Evolutionary conservation across 768 basidiomycete species (phyloP).

Genomic region (Gautieria morchelliformis): DNA sequence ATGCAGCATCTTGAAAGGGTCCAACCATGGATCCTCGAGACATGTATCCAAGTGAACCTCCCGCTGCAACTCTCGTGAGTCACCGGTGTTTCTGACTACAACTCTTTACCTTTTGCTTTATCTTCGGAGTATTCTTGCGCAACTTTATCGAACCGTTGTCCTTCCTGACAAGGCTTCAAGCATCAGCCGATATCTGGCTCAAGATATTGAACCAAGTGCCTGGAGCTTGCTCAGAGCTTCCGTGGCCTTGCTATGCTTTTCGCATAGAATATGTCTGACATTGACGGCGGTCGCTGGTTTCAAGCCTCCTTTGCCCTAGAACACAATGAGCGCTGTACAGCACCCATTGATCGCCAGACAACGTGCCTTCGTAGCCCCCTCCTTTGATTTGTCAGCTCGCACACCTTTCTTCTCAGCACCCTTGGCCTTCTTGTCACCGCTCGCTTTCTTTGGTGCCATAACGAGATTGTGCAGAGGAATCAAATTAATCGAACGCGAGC

Average conservation of each 20-base stretch:
- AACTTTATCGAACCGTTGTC: conserved; percentile 78
- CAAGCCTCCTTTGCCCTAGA: conserved; percentile 47
- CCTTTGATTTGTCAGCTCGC: conserved; percentile 11
- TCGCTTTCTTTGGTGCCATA: conserved; percentile 29
- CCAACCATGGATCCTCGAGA: conserved; percentile 72
- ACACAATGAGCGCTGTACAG: not conserved
- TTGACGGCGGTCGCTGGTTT: conserved; percentile 78
- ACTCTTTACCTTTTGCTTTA: conserved; percentile 65
- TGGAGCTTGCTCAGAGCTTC: conserved; percentile 4
- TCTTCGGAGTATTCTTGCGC: conserved; percentile 88
- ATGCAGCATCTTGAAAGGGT: conserved; percentile 83
- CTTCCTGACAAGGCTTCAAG: conserved; percentile 38
- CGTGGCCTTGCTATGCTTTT: conserved; percentile 39
- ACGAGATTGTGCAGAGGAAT: not conserved
- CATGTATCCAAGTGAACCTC: conserved; percentile 86
- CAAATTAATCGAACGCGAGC: too few relatives aligned
- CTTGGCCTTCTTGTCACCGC: conserved; percentile 27
- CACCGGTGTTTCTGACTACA: not conserved
- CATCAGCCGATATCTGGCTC: not conserved
- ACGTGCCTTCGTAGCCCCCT: conserved; percentile 16
- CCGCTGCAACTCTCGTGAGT: conserved; percentile 35
- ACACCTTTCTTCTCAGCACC: conserved; percentile 27
- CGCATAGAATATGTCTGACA: conserved; percentile 81
- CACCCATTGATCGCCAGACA: not conserved
- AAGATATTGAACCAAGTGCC: not conserved